A percentile compares a stretch with the other conserved stretches of the same genome.
These are phyloP conservation scores for Persicaria maculosa DNA, from an alignment of 148 eudicot species.

Conservation along the genomic window DNA sequence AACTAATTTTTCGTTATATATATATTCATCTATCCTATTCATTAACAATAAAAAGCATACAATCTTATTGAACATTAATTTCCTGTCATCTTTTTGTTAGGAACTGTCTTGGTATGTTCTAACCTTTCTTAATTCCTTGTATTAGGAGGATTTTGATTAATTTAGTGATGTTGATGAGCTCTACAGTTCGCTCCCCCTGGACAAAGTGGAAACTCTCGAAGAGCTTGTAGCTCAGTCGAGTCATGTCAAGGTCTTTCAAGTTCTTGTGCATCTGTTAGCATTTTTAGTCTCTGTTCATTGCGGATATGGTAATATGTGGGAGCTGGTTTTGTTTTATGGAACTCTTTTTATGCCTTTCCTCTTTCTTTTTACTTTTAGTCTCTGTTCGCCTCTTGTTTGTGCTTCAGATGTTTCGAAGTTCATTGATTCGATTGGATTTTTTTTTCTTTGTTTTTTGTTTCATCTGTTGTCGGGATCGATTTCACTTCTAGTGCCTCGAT, in stretches of 20 bases:
- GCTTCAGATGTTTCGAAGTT: background rate
- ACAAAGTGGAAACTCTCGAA: constrained; percentile 95
- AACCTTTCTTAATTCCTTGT: constrained; percentile 12
- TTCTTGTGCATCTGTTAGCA: background rate
- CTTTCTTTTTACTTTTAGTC: too few species aligned
- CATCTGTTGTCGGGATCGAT: background rate
- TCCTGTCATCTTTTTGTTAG: background rate
- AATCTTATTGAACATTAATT: too few species aligned
- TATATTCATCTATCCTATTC: too few species aligned
- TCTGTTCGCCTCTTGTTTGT: background rate
- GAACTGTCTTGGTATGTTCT: background rate
- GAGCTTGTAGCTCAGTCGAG: constrained; percentile 82
- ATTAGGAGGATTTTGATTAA: constrained; percentile 93
- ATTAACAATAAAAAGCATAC: too few species aligned
- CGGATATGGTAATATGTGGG: background rate
- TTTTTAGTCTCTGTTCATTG: background rate
- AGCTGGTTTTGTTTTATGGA: background rate
- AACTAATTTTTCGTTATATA: too few species aligned
- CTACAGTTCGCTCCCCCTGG: constrained; percentile 77
- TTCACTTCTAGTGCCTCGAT: background rate
- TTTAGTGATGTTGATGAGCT: constrained; percentile 93
- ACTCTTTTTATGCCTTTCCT: too few species aligned
- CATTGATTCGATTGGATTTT: background rate
- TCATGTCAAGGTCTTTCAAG: constrained; percentile 63
- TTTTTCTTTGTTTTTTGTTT: background rate